Conservation (phyloP, 169 alveolate species). For the Plasmodium ovale region DNA sequence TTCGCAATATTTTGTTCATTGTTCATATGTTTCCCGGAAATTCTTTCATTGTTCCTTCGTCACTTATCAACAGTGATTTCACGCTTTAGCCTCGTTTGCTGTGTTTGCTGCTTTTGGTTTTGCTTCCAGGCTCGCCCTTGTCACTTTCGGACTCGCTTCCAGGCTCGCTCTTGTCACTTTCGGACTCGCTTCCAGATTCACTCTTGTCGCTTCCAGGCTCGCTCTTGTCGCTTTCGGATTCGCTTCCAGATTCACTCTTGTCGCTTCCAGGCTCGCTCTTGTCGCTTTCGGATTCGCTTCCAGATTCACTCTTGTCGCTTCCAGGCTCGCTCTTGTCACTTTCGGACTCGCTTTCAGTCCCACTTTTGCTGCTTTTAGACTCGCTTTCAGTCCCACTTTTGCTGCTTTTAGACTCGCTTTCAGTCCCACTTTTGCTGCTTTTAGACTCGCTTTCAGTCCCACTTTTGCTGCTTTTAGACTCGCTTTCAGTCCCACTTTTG, state of each 20-base stretch:
- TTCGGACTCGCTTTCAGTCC: neutral
- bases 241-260: slow-evolving; percentile 4
- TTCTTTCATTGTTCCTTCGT: too few species aligned
- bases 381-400: neutral
- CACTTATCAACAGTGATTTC: too few species aligned
- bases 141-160: slow-evolving; percentile 11
- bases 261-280: neutral
- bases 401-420: neutral
- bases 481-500: neutral
- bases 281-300: neutral
- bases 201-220: neutral
- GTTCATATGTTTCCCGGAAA: neutral
- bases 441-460: neutral
- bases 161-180: slow-evolving; percentile 3
- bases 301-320: neutral
- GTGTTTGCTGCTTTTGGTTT: too few species aligned
- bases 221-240: neutral
- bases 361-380: neutral
- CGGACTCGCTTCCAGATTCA: neutral
- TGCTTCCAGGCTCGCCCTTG: too few species aligned
- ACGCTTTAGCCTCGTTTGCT: too few species aligned
- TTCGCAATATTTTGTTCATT: neutral
- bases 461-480: neutral
- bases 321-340: slow-evolving; percentile 4
- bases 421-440: neutral